These are phyloP conservation scores for Backusella psychrophila DNA, from an alignment of 192 early-diverging fungal genomes.

Conservation along the genomic window DNA sequence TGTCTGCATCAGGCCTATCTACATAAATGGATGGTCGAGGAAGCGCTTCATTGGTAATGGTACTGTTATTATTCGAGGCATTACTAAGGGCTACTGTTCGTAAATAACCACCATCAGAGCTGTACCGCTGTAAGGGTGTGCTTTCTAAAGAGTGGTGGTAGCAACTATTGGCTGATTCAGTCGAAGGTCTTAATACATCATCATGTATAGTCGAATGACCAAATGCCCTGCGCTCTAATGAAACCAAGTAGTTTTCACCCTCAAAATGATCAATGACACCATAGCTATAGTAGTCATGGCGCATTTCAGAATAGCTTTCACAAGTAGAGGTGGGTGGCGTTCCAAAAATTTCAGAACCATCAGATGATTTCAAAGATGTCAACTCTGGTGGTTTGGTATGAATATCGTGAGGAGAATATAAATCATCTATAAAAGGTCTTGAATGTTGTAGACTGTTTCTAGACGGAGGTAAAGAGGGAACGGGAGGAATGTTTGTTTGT, in stretches of 20 bases:
- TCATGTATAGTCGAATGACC: not conserved
- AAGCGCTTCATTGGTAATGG: not conserved
- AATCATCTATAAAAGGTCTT: not conserved
- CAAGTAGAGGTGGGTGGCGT: not conserved
- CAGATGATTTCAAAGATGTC: not conserved
- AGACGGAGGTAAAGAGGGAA: conserved; percentile 7
- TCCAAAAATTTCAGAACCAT: not conserved
- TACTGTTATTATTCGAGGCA: conserved; percentile 15
- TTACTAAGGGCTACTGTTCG: conserved; percentile 22
- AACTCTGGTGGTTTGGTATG: not conserved
- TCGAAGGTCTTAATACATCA: conserved; percentile 9
- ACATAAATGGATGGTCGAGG: conserved; percentile 20
- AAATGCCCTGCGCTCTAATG: conserved; percentile 31
- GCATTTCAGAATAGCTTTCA: not conserved
- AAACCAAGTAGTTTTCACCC: conserved; percentile 30
- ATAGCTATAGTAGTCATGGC: conserved; percentile 20
- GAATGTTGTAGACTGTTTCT: not conserved
- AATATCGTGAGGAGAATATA: not conserved
- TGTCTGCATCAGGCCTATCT: conserved; percentile 22
- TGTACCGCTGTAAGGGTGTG: conserved; percentile 22
- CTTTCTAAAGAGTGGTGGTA: not conserved
- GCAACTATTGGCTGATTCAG: conserved; percentile 3
- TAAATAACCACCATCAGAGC: conserved; percentile 31
- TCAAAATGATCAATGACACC: conserved; percentile 23
- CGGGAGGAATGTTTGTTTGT: conserved; percentile 7